These are phyloP conservation scores for Hirsutella thompsonii DNA, from an alignment of 2,329 filamentous ascomycete species.

Conservation along the genomic window DNA sequence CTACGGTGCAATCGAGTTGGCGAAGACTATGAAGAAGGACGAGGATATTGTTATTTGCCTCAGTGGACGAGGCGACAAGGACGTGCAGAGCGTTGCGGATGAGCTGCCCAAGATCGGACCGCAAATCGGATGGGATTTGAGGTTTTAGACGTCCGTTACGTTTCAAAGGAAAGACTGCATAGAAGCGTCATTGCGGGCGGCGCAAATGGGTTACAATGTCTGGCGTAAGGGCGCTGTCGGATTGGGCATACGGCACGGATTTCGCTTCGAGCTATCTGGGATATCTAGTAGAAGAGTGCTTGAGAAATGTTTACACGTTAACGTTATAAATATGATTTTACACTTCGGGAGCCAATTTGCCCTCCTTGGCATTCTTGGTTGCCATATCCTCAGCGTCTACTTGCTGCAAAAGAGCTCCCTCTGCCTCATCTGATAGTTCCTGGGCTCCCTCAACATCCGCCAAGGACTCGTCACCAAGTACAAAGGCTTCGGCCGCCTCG, in stretches of 20 bases:
- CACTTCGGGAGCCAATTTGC: neutral
- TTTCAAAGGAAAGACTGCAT: neutral
- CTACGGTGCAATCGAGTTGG: constrained; percentile 76
- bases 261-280: no score
- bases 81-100: constrained; percentile 95
- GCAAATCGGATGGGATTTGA: constrained; percentile 64
- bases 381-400: constrained; percentile 13
- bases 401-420: constrained; percentile 16
- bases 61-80: constrained; percentile 91
- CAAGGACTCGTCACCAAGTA: constrained; percentile 27
- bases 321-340: neutral
- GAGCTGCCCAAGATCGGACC: constrained; percentile 82
- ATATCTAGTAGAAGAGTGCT: no score
- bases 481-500: constrained; percentile 32
- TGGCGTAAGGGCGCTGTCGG: neutral
- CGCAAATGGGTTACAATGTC: neutral
- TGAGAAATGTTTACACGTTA: no score
- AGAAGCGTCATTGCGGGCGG: neutral
- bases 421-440: constrained; percentile 25
- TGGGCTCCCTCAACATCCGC: constrained; percentile 24
- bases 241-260: neutral
- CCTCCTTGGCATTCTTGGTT: neutral
- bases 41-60: constrained; percentile 90
- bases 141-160: constrained; percentile 32
- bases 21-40: constrained; percentile 81